These are phyloP conservation scores for Diaporthe citriasiana DNA, from an alignment of 2,329 filamentous ascomycete genomes.

Conservation along the genomic window DNA sequence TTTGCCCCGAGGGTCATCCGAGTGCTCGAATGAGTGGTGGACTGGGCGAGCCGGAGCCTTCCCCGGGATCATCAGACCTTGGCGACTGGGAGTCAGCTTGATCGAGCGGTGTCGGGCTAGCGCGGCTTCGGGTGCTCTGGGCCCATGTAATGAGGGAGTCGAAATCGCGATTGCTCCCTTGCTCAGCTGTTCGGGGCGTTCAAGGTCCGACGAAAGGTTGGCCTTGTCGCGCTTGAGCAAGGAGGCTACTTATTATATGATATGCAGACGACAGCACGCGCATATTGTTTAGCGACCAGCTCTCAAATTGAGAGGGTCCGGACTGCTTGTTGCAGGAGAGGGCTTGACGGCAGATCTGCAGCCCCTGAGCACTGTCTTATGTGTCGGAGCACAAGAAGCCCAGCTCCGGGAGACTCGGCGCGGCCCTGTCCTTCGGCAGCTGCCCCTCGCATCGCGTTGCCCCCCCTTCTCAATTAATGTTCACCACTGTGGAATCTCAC, in stretches of 20 bases:
- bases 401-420: slow-evolving; percentile 32
- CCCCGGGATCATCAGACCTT: slow-evolving; percentile 31
- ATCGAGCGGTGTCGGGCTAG: slow-evolving; percentile 32
- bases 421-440: slow-evolving; percentile 7
- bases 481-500: background rate
- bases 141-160: slow-evolving; percentile 7
- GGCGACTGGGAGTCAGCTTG: slow-evolving; percentile 29
- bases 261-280: background rate
- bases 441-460: background rate
- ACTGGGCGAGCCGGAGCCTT: slow-evolving; percentile 28
- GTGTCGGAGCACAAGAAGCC: slow-evolving; percentile 27
- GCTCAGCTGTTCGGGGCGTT: slow-evolving; percentile 2
- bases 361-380: slow-evolving; percentile 18
- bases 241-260: background rate
- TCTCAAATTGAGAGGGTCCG: background rate
- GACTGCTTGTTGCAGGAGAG: background rate
- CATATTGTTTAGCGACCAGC: background rate
- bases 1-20: slow-evolving; percentile 27
- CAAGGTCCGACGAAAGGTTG: background rate
- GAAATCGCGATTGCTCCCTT: slow-evolving; percentile 18
- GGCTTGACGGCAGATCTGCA: slow-evolving; percentile 23
- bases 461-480: background rate
- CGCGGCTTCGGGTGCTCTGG: slow-evolving; percentile 20
- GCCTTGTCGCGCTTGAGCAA: background rate
- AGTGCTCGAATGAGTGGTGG: slow-evolving; percentile 19